These are phyloP conservation scores for Boletus eberwhitei DNA, from an alignment of 768 basidiomycete genomes.

Conservation along the genomic window DNA sequence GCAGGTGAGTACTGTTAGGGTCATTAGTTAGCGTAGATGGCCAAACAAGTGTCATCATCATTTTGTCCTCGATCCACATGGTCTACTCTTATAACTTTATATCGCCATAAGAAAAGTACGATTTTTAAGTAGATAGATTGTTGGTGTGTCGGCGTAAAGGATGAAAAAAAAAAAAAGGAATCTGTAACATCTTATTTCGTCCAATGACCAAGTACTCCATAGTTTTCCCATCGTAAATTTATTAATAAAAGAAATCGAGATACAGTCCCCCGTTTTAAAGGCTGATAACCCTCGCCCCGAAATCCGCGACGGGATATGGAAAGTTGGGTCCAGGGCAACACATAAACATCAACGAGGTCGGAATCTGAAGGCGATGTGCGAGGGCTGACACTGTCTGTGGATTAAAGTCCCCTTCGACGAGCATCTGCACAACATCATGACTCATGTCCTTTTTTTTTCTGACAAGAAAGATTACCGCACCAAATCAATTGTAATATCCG, in stretches of 20 bases:
- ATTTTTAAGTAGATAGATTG: too few relatives aligned
- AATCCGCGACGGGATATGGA: constrained; percentile 42
- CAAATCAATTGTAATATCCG: constrained; percentile 60
- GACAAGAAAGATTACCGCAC: constrained; percentile 29
- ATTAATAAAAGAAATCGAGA: not conserved
- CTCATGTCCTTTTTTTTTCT: not conserved
- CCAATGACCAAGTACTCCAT: not conserved
- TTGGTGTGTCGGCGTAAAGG: too few relatives aligned
- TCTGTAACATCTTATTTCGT: not conserved
- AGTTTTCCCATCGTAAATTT: too few relatives aligned
- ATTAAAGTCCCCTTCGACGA: constrained; percentile 43
- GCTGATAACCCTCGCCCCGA: constrained; percentile 49
- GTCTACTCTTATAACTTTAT: too few relatives aligned
- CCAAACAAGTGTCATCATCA: too few relatives aligned
- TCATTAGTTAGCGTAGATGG: too few relatives aligned
- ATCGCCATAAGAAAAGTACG: too few relatives aligned
- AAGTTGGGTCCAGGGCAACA: constrained; percentile 51
- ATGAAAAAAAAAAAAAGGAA: too few relatives aligned
- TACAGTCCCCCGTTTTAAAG: constrained; percentile 1
- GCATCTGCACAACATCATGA: constrained; percentile 33
- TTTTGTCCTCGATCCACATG: too few relatives aligned
- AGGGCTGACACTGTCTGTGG: constrained; percentile 48
- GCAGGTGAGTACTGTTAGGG: too few relatives aligned
- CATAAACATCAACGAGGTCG: constrained; percentile 61
- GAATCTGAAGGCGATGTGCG: constrained; percentile 46